Percentiles rank a stretch among this genome's conserved stretches.
Conservation (phyloP, 371 early-diverging fungal species). For the Apophysomyces sp. region DNA sequence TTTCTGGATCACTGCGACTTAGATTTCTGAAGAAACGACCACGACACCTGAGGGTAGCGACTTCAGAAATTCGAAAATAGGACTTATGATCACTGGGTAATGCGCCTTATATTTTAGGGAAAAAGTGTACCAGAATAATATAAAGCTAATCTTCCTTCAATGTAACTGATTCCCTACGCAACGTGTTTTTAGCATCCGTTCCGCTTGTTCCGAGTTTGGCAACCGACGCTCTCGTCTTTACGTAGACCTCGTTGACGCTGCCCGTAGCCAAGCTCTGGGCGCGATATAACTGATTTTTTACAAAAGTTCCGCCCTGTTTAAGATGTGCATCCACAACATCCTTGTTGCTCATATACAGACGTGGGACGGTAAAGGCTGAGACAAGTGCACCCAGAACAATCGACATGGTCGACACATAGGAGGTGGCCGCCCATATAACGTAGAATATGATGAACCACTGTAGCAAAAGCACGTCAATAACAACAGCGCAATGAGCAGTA, state of each 20-base stretch:
- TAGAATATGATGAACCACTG: slow-evolving; percentile 11
- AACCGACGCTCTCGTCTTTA: slow-evolving; percentile 11
- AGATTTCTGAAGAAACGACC: no score
- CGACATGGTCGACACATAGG: slow-evolving; percentile 8
- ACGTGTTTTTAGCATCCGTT: slow-evolving; percentile 18
- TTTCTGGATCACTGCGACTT: no score
- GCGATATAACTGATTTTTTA: not conserved
- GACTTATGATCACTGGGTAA: no score
- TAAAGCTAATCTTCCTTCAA: not conserved
- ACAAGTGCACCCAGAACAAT: slow-evolving; percentile 6
- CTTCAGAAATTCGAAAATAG: no score
- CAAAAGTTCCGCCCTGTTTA: slow-evolving; percentile 1
- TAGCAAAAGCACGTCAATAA: not conserved
- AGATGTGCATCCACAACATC: slow-evolving; percentile 11
- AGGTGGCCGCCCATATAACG: slow-evolving; percentile 8
- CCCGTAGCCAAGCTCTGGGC: slow-evolving; percentile 11
- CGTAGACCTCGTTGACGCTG: slow-evolving; percentile 11
- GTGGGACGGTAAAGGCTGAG: slow-evolving; percentile 14
- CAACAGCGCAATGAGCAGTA: not conserved
- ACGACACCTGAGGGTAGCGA: no score
- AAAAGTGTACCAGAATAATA: not conserved
- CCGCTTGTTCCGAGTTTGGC: slow-evolving; percentile 13
- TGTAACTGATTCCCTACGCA: not conserved
- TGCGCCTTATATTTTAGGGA: no score
- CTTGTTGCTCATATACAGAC: slow-evolving; percentile 13